A percentile compares a stretch with the other conserved stretches of the same genome.
Conservation (phyloP, 495 filamentous ascomycete species). For the Copromyces sp. region DNA sequence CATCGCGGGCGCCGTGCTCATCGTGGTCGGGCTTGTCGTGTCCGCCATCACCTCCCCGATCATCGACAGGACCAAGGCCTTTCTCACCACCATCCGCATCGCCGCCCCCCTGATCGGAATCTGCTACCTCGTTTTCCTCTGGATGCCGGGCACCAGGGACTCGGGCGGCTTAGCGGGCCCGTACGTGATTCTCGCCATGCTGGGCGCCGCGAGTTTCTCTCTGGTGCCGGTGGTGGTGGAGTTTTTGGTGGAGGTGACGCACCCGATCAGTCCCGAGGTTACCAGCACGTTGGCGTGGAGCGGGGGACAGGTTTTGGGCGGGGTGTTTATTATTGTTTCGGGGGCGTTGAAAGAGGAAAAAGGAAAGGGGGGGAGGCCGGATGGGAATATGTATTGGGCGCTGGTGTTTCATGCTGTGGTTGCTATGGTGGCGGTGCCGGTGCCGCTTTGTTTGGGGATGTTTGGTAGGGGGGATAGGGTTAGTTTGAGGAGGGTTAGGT, state of each 20-base stretch:
- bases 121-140: conserved; percentile 69
- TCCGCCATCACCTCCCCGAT: conserved; percentile 70
- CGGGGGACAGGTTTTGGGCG: conserved; percentile 71
- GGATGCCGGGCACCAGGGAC: conserved; percentile 53
- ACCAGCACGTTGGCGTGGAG: conserved; percentile 75
- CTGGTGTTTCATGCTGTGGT: conserved; percentile 73
- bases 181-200: conserved; percentile 57
- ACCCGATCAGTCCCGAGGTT: conserved; percentile 81
- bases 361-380: conserved; percentile 42
- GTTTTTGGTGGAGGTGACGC: conserved; percentile 74
- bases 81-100: conserved; percentile 61
- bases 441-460: conserved; percentile 56
- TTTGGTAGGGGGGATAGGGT: conserved; percentile 47
- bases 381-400: conserved; percentile 58
- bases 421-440: conserved; percentile 50
- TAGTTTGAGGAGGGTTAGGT: conserved; percentile 44
- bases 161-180: conserved; percentile 47
- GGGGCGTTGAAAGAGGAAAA: conserved; percentile 67
- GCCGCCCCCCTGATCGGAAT: conserved; percentile 65
- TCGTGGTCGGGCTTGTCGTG: conserved; percentile 71
- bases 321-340: conserved; percentile 70
- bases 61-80: conserved; percentile 74
- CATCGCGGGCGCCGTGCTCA: conserved; percentile 82
- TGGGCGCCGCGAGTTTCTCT: conserved; percentile 73
- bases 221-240: conserved; percentile 80